Percentiles rank a stretch among this genome's conserved stretches.
Evolutionary conservation across 2,329 filamentous ascomycete species (phyloP).

Genomic region (Knufia fluminis): DNA sequence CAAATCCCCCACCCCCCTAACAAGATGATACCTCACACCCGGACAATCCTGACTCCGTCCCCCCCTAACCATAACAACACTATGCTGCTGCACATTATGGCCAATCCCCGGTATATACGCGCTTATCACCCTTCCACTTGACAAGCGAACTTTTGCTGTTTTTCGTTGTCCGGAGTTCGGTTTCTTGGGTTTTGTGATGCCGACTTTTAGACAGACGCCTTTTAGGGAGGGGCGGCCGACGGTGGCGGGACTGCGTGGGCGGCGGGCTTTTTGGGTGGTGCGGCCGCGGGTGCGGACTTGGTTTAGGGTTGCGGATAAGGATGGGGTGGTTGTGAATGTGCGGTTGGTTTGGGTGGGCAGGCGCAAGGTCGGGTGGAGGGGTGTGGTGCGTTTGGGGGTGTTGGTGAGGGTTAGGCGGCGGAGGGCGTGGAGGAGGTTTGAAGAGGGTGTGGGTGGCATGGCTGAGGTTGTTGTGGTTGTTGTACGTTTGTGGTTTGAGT

Average conservation of each 20-base stretch:
- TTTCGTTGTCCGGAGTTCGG: slow-evolving; percentile 97
- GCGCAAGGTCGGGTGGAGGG: slow-evolving; percentile 27
- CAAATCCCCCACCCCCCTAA: slow-evolving; percentile 85
- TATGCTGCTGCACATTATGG: slow-evolving; percentile 98
- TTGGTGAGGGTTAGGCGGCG: slow-evolving; percentile 26
- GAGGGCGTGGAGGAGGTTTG: slow-evolving; percentile 29
- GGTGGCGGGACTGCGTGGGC: slow-evolving; percentile 71
- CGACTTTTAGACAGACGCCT: slow-evolving; percentile 91
- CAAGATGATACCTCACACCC: slow-evolving; percentile 91
- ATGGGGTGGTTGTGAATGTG: slow-evolving; percentile 50
- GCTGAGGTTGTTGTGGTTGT: not conserved
- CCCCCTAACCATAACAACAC: slow-evolving; percentile 89
- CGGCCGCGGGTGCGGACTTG: slow-evolving; percentile 71
- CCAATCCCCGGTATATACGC: slow-evolving; percentile 96
- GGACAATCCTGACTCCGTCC: slow-evolving; percentile 94
- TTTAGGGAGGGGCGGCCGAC: slow-evolving; percentile 72
- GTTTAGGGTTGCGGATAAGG: slow-evolving; percentile 57
- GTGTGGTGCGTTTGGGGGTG: slow-evolving; percentile 21
- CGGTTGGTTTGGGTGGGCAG: slow-evolving; percentile 24
- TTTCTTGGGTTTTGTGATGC: slow-evolving; percentile 93
- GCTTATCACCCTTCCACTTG: slow-evolving; percentile 75
- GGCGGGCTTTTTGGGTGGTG: slow-evolving; percentile 67
- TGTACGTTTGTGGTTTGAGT: not conserved
- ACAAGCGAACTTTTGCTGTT: slow-evolving; percentile 82
- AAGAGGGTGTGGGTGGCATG: slow-evolving; percentile 28